These are phyloP conservation scores for Aspergillus ochraceus DNA, from an alignment of 2,329 filamentous ascomycete genomes.

Conservation along the genomic window DNA sequence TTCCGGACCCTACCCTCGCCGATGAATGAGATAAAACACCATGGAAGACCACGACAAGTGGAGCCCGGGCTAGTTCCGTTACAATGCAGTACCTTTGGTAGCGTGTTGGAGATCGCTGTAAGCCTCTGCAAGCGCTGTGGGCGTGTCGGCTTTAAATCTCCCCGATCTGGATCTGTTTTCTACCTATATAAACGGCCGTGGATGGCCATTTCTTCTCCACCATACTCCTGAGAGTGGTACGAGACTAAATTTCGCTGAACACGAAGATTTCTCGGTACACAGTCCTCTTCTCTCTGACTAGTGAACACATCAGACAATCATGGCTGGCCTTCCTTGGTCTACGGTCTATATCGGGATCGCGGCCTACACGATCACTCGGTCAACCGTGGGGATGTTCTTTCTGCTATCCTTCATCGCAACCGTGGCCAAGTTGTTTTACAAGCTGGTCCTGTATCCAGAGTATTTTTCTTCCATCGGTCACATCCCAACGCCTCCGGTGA, in stretches of 20 bases:
- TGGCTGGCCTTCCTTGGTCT: constrained; percentile 7
- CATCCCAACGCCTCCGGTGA: constrained; percentile 7
- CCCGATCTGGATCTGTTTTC: background rate
- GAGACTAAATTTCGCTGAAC: background rate
- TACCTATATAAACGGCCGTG: background rate
- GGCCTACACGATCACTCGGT: constrained; percentile 5
- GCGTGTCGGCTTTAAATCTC: background rate
- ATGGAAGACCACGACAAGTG: background rate
- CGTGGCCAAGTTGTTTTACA: constrained; percentile 7
- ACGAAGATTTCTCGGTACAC: background rate
- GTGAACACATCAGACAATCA: background rate
- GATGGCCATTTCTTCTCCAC: background rate
- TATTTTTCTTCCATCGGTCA: constrained; percentile 10
- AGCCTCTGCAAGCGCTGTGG: background rate
- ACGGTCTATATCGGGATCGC: constrained; percentile 7
- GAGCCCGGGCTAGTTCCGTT: background rate
- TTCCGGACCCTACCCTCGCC: background rate
- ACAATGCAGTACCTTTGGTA: background rate
- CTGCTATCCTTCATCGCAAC: background rate
- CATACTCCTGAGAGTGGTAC: background rate
- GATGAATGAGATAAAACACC: background rate
- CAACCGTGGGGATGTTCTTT: constrained; percentile 6
- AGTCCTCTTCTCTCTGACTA: background rate
- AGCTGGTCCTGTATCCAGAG: constrained; percentile 5
- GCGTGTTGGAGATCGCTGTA: background rate